Evolutionary conservation across 345 rosid species (phyloP).

Genomic region (Euphorbia lathyris): DNA sequence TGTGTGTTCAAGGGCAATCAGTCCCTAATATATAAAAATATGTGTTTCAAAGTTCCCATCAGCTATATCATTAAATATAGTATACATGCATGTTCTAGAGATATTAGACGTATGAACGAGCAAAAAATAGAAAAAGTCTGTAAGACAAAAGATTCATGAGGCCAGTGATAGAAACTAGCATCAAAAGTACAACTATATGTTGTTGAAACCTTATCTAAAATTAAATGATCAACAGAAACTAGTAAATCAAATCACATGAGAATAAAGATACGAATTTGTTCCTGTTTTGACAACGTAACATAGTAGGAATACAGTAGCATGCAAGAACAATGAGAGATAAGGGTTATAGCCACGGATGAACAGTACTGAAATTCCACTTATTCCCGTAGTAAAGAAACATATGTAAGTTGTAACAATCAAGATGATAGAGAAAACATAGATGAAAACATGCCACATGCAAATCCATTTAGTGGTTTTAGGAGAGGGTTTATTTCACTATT

Average conservation of each 20-base stretch:
- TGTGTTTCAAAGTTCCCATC: background rate
- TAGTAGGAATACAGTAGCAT: too few species aligned
- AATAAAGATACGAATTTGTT: too few species aligned
- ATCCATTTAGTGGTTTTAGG: background rate
- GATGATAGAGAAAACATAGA: background rate
- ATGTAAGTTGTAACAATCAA: background rate
- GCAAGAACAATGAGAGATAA: too few species aligned
- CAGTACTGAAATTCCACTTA: too few species aligned
- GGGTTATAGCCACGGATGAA: too few species aligned
- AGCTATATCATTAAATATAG: background rate
- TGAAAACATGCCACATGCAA: background rate
- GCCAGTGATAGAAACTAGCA: background rate
- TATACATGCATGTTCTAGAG: background rate
- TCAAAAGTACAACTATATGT: background rate
- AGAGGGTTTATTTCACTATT: background rate
- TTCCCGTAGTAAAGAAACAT: background rate
- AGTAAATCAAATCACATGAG: background rate
- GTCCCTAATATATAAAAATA: background rate
- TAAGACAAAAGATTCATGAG: background rate
- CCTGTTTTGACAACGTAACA: too few species aligned
- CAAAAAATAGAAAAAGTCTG: background rate
- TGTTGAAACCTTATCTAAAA: background rate
- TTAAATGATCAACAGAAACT: background rate
- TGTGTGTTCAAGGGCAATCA: background rate
- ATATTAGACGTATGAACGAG: background rate